Base-by-base conservation (phyloP, 1,284 basidiomycete species). In the Cryptococcus sp. region DNA sequence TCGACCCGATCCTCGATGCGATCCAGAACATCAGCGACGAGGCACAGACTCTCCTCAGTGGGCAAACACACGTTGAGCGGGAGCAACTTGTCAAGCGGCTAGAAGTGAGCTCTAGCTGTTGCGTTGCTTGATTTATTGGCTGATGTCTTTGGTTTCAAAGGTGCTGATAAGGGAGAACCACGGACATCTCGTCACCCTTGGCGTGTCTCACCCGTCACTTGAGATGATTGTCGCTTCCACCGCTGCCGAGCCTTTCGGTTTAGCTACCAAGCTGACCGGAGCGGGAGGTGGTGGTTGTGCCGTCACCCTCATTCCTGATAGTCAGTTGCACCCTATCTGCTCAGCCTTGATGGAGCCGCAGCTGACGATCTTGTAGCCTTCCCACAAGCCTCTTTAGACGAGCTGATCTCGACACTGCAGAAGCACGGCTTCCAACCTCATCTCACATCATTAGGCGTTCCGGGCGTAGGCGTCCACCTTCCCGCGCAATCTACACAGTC, bases 201-300 rank as follows among this genome's bases (percentile, higher is more conserved):
- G 89, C n/a, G 96, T 99, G 23, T 93, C 91, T 1, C 96, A 99
- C 76, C 86, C 90, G 5, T 81, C 88, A 1, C 80, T 99, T 51
- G 96, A 99, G 77, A 80, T 83, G 41, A 93, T 98, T 67, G 86
- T 88, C 54, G 79, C 81, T 34, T 86, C 84, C 67, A 92, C 93
- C 0, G 78, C 81, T 4, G 80, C 81, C 16, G 70, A 80, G 61
- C 86, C 87, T 7, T 89, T 88, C 77, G 80, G 79, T 6, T 81
- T 99, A 48, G 87, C 87, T 64, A 97, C 95, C n/a, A 99, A 99
- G 81, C 80, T 99, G 54, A 99, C 96, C 2, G 96, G 96, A 43
- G 95, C 96, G 3, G 96, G 96, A n/a, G 96, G 96, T 26, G 96
- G 96, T 17, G 96, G 96, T 17, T 99, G 96, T 72, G 89, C 95